Conservation (phyloP, 176 grass and related monocot genomes). For the Saccharum officinarum region DNA sequence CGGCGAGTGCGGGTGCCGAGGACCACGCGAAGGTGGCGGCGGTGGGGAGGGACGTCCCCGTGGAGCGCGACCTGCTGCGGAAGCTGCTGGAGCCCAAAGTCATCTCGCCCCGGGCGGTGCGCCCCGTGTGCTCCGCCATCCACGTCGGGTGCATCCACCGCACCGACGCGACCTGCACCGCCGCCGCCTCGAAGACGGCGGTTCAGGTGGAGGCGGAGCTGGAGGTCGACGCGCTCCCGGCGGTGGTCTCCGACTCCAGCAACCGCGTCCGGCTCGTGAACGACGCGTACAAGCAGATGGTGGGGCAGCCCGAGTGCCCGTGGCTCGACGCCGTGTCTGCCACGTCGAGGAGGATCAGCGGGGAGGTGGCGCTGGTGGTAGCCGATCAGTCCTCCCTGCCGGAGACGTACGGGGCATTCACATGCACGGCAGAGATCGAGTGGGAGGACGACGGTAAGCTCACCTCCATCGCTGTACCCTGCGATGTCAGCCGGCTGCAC, state of each 20-base stretch:
- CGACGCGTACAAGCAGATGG: constrained; percentile 84
- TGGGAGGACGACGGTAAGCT: constrained; percentile 71
- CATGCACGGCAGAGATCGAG: constrained; percentile 78
- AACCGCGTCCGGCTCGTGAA: constrained; percentile 86
- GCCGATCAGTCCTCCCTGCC: constrained; percentile 32
- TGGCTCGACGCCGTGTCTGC: constrained; percentile 72
- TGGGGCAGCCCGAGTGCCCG: constrained; percentile 82
- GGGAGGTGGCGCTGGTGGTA: constrained; percentile 67
- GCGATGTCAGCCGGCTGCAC: constrained; percentile 65
- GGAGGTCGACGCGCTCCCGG: constrained; percentile 66
- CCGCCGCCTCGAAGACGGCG: constrained; percentile 36
- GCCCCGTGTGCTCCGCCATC: constrained; percentile 72
- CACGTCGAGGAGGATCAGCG: constrained; percentile 70
- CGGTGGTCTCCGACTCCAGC: constrained; percentile 69
- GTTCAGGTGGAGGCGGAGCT: constrained; percentile 69
- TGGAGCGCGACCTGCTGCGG: constrained; percentile 81
- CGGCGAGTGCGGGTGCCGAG: neutral
- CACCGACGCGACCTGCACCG: neutral
- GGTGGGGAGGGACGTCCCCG: constrained; percentile 31
- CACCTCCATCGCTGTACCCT: constrained; percentile 46
- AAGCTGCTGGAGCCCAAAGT: constrained; percentile 86
- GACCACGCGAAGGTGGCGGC: neutral
- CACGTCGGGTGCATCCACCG: constrained; percentile 43
- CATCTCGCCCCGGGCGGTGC: constrained; percentile 65
- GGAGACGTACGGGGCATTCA: constrained; percentile 36